Base-by-base conservation (phyloP, 441 rosid genomes). In the Pelargonium fulgidum region DNA sequence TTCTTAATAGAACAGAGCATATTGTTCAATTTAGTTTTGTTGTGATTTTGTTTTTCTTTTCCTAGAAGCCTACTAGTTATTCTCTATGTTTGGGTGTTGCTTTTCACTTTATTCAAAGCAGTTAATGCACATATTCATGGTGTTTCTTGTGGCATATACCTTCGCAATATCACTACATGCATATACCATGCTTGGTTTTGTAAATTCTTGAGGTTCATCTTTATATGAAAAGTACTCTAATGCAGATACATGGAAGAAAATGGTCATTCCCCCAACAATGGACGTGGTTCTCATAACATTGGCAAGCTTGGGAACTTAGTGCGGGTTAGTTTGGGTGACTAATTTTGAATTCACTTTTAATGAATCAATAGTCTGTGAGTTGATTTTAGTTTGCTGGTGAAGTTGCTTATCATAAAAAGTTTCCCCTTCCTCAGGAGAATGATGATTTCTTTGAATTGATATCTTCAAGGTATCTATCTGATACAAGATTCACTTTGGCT, bases 391-490 rank as follows among this genome's bases (percentile, higher is more conserved):
- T 13, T 62, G 24, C 58, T 64, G 62, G 17, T 4, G 17, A 59
- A 54, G 20, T 41, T 66, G 26, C 47, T 63, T 39, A 67, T 58
- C 63, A 44, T 52, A 56, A 41, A 56, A 14, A 17, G 64, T 79
- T 74, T 29, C 63, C 47, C 52, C 62, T 5, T 70, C 62, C 22
- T 75, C 89, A 95, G 99, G 98, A 89, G 48, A 95, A 92, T 71
- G 99, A 92, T 78, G 98, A 92, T 74, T 95, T 95, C 76, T 95
- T 92, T 80, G 97, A 92, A 54, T 83, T 92, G 87, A 79, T 90
- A 73, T 92, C 98, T 5, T 87, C 89, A 17, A 95, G 81, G 81
- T 92, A 82, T 80, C 86, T 95, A 26, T 90, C 98, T 67, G 99
- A 89, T 58, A 77, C 81, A 75, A 76, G 87, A 77, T 90, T 84